These are phyloP conservation scores for Pythium phragmiticola DNA, from an alignment of 352 stramenopile genomes.

Conservation along the genomic window DNA sequence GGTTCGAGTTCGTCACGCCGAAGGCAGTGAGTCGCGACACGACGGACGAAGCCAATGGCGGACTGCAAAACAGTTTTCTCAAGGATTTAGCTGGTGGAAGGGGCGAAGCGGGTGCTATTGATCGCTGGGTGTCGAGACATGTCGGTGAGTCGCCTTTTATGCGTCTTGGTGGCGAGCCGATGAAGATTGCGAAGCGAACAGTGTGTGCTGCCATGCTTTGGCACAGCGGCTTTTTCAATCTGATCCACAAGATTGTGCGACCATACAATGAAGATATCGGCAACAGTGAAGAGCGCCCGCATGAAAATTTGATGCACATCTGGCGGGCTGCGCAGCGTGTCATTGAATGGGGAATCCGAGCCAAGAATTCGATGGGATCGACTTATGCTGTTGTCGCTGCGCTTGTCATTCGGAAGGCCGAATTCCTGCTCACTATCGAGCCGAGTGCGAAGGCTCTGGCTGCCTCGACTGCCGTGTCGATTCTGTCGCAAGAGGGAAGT, in stretches of 20 bases:
- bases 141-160: constrained; percentile 84
- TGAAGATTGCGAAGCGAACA: constrained; percentile 84
- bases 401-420: constrained; percentile 79
- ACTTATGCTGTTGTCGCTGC: constrained; percentile 80
- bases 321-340: constrained; percentile 86
- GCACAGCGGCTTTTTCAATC: constrained; percentile 75
- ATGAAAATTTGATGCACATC: constrained; percentile 91
- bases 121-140: constrained; percentile 80
- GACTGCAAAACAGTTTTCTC: constrained; percentile 44
- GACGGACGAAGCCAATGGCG: constrained; percentile 15
- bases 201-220: constrained; percentile 88
- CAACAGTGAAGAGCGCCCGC: constrained; percentile 71
- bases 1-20: constrained; percentile 60
- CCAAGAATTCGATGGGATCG: constrained; percentile 87
- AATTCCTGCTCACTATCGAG: constrained; percentile 83
- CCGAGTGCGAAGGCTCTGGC: constrained; percentile 68
- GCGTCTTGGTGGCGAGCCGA: constrained; percentile 73
- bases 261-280: constrained; percentile 35
- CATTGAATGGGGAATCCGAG: constrained; percentile 87
- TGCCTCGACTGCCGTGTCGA: constrained; percentile 63
- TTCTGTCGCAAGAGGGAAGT: constrained; percentile 41
- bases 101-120: constrained; percentile 53
- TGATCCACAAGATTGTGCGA: constrained; percentile 51
- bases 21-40: constrained; percentile 34
- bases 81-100: constrained; percentile 68